Percentiles rank a stretch among this genome's conserved stretches.
Conservation (phyloP, 495 filamentous ascomycete genomes). For the Penicillium lagena region DNA sequence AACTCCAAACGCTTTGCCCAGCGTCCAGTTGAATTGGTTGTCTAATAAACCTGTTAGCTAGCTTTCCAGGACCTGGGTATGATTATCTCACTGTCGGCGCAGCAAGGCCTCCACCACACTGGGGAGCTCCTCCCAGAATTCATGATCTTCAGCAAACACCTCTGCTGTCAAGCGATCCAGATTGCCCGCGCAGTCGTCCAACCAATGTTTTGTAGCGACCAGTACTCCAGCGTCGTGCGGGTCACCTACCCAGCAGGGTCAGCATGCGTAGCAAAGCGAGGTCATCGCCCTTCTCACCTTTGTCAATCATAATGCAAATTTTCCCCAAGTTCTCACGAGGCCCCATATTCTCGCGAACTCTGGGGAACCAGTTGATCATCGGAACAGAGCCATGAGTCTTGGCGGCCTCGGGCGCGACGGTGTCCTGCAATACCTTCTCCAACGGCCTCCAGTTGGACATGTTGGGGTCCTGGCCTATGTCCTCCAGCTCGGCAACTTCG, state of each 20-base stretch:
- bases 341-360: constrained; percentile 15
- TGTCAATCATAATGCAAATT: constrained; percentile 34
- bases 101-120: constrained; percentile 35
- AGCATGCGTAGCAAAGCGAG: neutral
- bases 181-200: constrained; percentile 23
- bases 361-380: constrained; percentile 30
- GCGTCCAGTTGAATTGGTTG: constrained; percentile 24
- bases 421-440: constrained; percentile 27
- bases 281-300: constrained; percentile 24
- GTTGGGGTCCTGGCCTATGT: constrained; percentile 43
- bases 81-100: constrained; percentile 31
- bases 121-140: constrained; percentile 51
- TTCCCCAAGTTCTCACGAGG: constrained; percentile 32
- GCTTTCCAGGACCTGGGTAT: neutral
- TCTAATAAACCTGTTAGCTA: constrained; percentile 10
- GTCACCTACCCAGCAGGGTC: constrained; percentile 16
- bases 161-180: constrained; percentile 23
- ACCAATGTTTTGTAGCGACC: constrained; percentile 26
- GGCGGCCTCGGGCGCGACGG: constrained; percentile 23
- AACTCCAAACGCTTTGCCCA: constrained; percentile 14
- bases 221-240: constrained; percentile 19
- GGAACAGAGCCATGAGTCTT: constrained; percentile 24
- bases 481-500: constrained; percentile 49
- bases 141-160: constrained; percentile 27
- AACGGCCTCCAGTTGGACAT: constrained; percentile 39